phyloP scores from a whole-genome alignment of 169 alveolate genomes.

The Babesia gibsoni region DNA sequence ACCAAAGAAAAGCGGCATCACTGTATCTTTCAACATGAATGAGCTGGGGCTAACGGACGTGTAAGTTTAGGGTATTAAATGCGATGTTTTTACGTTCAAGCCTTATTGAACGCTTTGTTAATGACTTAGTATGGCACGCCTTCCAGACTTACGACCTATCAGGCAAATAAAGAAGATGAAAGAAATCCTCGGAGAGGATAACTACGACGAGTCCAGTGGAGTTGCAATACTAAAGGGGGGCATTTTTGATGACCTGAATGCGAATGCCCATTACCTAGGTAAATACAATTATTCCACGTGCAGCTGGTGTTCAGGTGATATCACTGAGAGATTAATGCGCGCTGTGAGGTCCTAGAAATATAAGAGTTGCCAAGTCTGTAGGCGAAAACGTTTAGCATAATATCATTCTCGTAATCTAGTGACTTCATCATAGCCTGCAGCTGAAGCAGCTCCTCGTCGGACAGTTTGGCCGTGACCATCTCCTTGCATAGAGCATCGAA shows the following conservation, averaged over 20 bases:
- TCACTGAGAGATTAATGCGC: constrained; percentile 49
- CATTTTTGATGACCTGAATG: constrained; percentile 50
- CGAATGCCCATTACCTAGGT: constrained; percentile 65
- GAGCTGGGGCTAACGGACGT: constrained; percentile 65
- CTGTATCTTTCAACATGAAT: constrained; percentile 67
- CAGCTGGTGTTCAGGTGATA: constrained; percentile 19
- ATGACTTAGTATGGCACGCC: too few relatives aligned
- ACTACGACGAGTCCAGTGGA: constrained; percentile 49
- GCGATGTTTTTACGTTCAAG: constrained; percentile 56
- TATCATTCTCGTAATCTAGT: constrained; percentile 47
- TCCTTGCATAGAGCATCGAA: constrained; percentile 36
- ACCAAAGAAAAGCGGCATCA: constrained; percentile 41
- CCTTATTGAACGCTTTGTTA: constrained; percentile 62
- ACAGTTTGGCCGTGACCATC: constrained; percentile 51
- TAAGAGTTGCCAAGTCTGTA: constrained; percentile 46
- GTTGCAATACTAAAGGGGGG: constrained; percentile 48
- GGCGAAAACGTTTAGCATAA: constrained; percentile 42
- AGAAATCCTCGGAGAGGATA: constrained; percentile 35
- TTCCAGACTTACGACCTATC: constrained; percentile 17
- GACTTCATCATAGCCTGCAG: constrained; percentile 31
- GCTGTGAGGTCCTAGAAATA: constrained; percentile 2
- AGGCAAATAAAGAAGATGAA: constrained; percentile 63
- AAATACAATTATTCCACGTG: background rate
- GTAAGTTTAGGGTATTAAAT: constrained; percentile 58
- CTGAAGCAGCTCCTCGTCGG: constrained; percentile 17